Percentiles rank a stretch among this genome's conserved stretches.
Evolutionary conservation across 768 basidiomycete species (phyloP).

Genomic region (Clathrus columnatus): DNA sequence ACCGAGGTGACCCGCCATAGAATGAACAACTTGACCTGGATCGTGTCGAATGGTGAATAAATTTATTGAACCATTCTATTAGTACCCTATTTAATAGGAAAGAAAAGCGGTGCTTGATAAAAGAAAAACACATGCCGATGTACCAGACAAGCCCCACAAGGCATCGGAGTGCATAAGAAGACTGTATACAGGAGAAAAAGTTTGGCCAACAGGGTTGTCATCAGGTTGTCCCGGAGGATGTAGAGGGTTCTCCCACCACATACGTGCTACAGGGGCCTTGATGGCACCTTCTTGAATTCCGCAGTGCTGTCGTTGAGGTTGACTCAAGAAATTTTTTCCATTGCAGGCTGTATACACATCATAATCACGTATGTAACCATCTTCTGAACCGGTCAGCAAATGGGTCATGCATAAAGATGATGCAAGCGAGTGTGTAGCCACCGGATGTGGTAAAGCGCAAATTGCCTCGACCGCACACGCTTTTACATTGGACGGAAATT

Average conservation of each 20-base stretch:
- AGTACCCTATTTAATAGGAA: not conserved
- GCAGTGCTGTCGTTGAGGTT: slow-evolving; percentile 81
- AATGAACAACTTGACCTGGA: slow-evolving; percentile 69
- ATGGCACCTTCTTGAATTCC: slow-evolving; percentile 87
- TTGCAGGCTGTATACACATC: slow-evolving; percentile 87
- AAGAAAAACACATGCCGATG: slow-evolving; percentile 50
- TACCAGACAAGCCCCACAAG: slow-evolving; percentile 85
- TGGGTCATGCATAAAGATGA: slow-evolving; percentile 82
- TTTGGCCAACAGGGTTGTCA: slow-evolving; percentile 37
- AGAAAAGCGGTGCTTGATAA: slow-evolving; percentile 4
- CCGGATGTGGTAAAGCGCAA: slow-evolving; percentile 84
- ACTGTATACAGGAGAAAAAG: slow-evolving; percentile 75
- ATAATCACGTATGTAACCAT: slow-evolving; percentile 89
- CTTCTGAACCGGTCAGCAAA: slow-evolving; percentile 83
- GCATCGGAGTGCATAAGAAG: slow-evolving; percentile 89
- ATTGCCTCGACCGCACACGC: slow-evolving; percentile 85
- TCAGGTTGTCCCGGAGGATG: slow-evolving; percentile 22
- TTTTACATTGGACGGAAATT: slow-evolving; percentile 21
- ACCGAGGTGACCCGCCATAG: slow-evolving; percentile 65
- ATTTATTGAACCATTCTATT: slow-evolving; percentile 82
- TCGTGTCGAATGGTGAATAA: slow-evolving; percentile 90
- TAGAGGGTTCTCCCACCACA: slow-evolving; percentile 83
- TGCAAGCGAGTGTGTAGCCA: slow-evolving; percentile 81
- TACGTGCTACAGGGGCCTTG: slow-evolving; percentile 79
- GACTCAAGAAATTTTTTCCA: slow-evolving; percentile 76